Evolutionary conservation across 352 stramenopile genomes (phyloP).

Genomic region (Phytophthora macrochlamydospora): DNA sequence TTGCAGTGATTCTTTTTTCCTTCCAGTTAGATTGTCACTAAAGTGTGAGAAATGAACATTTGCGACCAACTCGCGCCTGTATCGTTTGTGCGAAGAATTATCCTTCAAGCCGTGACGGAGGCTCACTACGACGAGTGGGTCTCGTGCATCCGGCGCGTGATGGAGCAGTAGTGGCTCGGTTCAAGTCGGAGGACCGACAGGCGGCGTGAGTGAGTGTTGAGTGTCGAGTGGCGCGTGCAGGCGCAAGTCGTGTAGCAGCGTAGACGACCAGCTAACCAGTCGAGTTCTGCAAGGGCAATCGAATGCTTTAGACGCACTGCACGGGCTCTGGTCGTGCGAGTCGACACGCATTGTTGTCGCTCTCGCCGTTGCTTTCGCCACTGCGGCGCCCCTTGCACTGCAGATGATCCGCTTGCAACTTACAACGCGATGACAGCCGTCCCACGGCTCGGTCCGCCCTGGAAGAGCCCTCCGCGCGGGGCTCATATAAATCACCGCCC

Average conservation of each 20-base stretch:
- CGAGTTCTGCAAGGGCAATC: no score
- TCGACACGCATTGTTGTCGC: neutral
- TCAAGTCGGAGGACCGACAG: constrained; percentile 1
- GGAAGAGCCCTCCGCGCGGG: neutral
- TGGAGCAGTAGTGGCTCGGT: constrained; percentile 35
- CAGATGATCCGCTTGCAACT: neutral
- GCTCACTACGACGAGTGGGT: constrained; percentile 56
- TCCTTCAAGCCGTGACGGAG: constrained; percentile 61
- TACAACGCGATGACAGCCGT: constrained; percentile 1
- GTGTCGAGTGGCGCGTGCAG: neutral
- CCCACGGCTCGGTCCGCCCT: neutral
- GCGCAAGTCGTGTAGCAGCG: neutral
- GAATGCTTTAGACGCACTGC: no score
- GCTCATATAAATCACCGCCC: constrained; percentile 2
- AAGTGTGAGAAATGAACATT: no score
- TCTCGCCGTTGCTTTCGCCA: neutral
- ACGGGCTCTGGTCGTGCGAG: neutral
- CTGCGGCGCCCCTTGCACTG: neutral
- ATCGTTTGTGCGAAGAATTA: constrained; percentile 28
- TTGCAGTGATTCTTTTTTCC: no score
- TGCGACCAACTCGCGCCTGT: constrained; percentile 5
- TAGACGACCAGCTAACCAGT: no score
- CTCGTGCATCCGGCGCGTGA: constrained; percentile 43
- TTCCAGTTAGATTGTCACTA: no score
- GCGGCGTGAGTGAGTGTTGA: neutral